Conservation (phyloP, 352 stramenopile species). For the Phytophthora brassicae region DNA sequence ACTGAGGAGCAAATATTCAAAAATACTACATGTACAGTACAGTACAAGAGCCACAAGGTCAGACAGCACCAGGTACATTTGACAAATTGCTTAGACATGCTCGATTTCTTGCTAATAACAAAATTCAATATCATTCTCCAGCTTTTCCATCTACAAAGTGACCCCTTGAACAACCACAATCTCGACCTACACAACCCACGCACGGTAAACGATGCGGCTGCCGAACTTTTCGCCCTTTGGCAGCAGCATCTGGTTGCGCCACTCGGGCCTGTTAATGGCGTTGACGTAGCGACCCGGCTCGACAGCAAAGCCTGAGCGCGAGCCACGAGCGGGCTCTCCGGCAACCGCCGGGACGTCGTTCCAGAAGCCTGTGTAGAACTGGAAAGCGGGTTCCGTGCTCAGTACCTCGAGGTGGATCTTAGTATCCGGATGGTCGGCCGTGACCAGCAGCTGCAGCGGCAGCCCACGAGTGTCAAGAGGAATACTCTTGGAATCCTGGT, state of each 20-base stretch:
- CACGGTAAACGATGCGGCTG: conserved; percentile 30
- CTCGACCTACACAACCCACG: conserved; percentile 20
- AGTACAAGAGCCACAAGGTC: too few species aligned
- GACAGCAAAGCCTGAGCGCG: conserved; percentile 31
- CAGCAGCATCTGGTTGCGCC: conserved; percentile 34
- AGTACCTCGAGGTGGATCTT: conserved; percentile 32
- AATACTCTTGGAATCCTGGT: conserved; percentile 29
- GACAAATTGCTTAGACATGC: too few species aligned
- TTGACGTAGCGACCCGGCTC: conserved; percentile 31
- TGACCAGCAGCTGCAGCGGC: conserved; percentile 28
- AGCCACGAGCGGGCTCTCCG: conserved; percentile 21
- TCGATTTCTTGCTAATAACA: too few species aligned
- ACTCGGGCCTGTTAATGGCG: conserved; percentile 30
- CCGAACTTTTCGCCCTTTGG: conserved; percentile 32
- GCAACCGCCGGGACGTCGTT: conserved; percentile 33
- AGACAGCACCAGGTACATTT: too few species aligned
- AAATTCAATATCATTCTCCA: too few species aligned
- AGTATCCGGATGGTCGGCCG: conserved; percentile 27
- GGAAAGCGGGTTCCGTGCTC: conserved; percentile 30
- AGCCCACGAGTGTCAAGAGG: conserved; percentile 28
- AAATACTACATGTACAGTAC: too few species aligned
- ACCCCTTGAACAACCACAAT: background rate
- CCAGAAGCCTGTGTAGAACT: conserved; percentile 39
- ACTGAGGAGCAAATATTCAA: too few species aligned
- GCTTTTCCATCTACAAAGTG: background rate